Base-by-base conservation (phyloP, 306 rosid species). In the Cucumis melo region DNA sequence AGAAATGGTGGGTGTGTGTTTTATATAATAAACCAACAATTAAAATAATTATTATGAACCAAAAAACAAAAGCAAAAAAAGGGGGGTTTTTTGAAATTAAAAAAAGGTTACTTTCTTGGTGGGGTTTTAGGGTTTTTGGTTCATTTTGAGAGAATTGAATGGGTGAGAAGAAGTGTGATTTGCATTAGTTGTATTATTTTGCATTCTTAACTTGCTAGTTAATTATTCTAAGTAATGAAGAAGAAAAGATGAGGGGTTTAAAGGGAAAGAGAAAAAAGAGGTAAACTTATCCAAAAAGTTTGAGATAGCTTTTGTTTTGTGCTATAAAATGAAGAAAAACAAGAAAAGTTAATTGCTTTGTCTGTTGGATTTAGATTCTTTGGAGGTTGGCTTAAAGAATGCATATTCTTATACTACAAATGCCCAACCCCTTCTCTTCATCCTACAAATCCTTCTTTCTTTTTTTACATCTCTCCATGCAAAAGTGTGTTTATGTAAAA, bases 291-390 rank as follows among this genome's bases (percentile, higher is more conserved):
- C 75, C 75, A 24, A 71, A 71, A 71, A 46, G 42, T 46, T 48
- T 15, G 32, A 44, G 32, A 46, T 44, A n/a, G 2, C 74, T 54
- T 36, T 41, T 3, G 38, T 39, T 9, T 46, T 4, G 42, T 17
- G 65, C 79, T 57, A 75, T 59, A 59, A 15, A 39, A 63, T 24
- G 65, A 58, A 2, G n/a, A 50, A 51, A 54, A 63, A 44, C 80
- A 77, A 82, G 29, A 60, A 74, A 58, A 54, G 50, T 82, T 53
- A 58, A 50, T 59, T 70, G 16, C 23, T 64, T 80, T 56, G 71
- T 42, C 73, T 64, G 76, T 76, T 68, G 57, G 68, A 46, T 81
- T 29, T 74, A 83, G 86, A 86, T 86, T 88, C 92, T 80, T 83
- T 85, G 46, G 59, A n/a, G 57, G 39, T 41, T 42, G 54, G 71